phyloP scores from a whole-genome alignment of 257 asterid genomes.

The Eucommia ulmoides region DNA sequence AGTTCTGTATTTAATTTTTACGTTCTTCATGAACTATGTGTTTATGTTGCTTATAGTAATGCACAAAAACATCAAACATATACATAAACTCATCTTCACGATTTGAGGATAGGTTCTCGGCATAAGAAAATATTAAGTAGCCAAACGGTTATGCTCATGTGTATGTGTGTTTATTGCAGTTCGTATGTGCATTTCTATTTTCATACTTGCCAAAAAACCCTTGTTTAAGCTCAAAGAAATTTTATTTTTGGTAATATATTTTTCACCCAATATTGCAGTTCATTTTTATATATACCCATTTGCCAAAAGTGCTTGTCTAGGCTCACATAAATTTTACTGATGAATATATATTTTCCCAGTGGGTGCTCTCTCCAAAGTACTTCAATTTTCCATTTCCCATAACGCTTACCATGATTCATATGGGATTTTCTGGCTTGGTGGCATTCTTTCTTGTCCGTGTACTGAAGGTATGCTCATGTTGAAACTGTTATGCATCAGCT shows the following conservation, averaged over 20 bases:
- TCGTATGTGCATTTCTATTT: not conserved
- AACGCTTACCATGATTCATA: conserved; percentile 94
- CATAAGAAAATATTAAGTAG: too few species aligned
- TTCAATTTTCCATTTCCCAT: conserved; percentile 94
- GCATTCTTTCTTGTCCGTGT: conserved; percentile 85
- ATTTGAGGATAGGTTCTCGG: too few species aligned
- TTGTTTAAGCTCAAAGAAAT: not conserved
- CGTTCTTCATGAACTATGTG: too few species aligned
- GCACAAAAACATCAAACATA: too few species aligned
- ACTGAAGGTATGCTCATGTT: conserved; percentile 63
- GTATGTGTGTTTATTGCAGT: too few species aligned
- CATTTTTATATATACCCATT: not conserved
- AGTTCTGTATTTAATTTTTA: too few species aligned
- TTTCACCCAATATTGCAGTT: not conserved
- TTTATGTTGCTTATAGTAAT: too few species aligned
- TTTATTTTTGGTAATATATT: not conserved
- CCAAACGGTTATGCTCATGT: too few species aligned
- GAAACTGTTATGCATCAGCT: not conserved
- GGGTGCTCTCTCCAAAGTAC: conserved; percentile 97
- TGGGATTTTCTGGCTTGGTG: conserved; percentile 95
- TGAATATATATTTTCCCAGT: conserved; percentile 38
- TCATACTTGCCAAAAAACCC: not conserved
- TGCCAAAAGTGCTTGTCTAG: conserved; percentile 2
- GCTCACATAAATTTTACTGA: conserved; percentile 2
- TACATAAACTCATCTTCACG: too few species aligned